Evolutionary conservation across 1,284 basidiomycete genomes (phyloP).

Genomic region (Sporisorium scitamineum): DNA sequence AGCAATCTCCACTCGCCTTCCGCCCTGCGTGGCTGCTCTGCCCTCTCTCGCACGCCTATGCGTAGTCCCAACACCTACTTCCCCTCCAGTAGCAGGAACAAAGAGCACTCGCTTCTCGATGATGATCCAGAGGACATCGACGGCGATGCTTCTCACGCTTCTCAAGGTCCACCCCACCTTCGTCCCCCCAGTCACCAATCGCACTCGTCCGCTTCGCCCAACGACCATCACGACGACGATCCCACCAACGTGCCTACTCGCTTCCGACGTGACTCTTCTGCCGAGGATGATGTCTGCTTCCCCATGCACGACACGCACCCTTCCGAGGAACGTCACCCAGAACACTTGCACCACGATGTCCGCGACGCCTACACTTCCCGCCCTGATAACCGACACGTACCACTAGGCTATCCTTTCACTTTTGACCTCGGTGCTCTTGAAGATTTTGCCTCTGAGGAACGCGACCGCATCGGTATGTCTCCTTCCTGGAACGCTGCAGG

Average conservation of each 20-base stretch:
- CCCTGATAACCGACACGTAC: slow-evolving; percentile 27
- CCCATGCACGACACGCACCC: slow-evolving; percentile 50
- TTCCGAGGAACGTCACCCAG: slow-evolving; percentile 23
- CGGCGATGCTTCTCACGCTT: slow-evolving; percentile 40
- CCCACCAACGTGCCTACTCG: slow-evolving; percentile 18
- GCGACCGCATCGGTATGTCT: slow-evolving; percentile 50
- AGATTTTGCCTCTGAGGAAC: slow-evolving; percentile 62
- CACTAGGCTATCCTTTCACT: slow-evolving; percentile 64
- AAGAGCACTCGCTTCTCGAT: slow-evolving; percentile 40
- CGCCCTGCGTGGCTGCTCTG: slow-evolving; percentile 38
- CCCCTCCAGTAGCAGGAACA: slow-evolving; percentile 23
- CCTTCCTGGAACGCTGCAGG: slow-evolving; percentile 28
- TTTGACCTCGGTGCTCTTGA: slow-evolving; percentile 65
- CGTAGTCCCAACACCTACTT: slow-evolving; percentile 43
- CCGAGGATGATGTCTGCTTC: slow-evolving; percentile 68
- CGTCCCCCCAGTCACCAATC: slow-evolving; percentile 36
- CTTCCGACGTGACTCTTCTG: slow-evolving; percentile 48
- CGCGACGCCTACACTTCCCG: slow-evolving; percentile 22
- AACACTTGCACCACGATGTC: slow-evolving; percentile 26
- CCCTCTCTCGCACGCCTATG: slow-evolving; percentile 45
- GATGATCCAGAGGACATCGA: slow-evolving; percentile 37
- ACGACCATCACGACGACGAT: slow-evolving; percentile 22
- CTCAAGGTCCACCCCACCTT: slow-evolving; percentile 27
- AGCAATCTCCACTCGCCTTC: slow-evolving; percentile 60
- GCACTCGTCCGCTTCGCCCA: slow-evolving; percentile 11